Base-by-base conservation (phyloP, 2,329 filamentous ascomycete species). In the Capronia coronata region DNA sequence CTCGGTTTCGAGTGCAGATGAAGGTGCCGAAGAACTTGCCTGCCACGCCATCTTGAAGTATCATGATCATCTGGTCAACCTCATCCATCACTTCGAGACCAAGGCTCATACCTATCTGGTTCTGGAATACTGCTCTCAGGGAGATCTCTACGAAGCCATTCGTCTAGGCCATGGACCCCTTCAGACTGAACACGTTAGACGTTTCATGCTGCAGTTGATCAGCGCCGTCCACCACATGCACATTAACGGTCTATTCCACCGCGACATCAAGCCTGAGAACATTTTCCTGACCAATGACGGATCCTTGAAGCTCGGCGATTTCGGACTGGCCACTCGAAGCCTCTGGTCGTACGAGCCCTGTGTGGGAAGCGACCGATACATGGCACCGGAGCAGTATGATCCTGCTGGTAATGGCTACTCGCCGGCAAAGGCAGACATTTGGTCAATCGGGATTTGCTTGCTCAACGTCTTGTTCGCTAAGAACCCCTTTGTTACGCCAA, bases 201-300 rank as follows among this genome's bases (percentile, higher is more conserved):
- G 87, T 58, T 96, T 97, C 74, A 97, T 98, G 93, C 75, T 96
- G 52, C 83, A 98, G 71, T 80, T 98, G 27, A 80, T 98, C 46
- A 84, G 87, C 65, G 87, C 91, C 43, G 86, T 98, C 43, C 83
- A 87, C 55, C 90, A 88, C 69, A 88, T 95, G 71, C 93, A 98
- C 68, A 78, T 79, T 56, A 90, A 90, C 68, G 90, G 88, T 58
- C 80, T 97, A 65, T 96, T 89, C 68, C 93, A 98, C 66, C 87
- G 93, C 54, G 93, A 98, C 69, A 96, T 98, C 79, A 98, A 98
- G 74, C 93, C 93, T 0, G 93, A 98, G 77, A 98, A 98, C 75
- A 95, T 98, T 68, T 97, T 98, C 68, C 77, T 98, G 57, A 86
- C 83, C 51, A 80, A 90, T 53, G 80, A 84, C 59, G 91, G 91